phyloP scores from a whole-genome alignment of 2,329 filamentous ascomycete species.

The Scortechinia acanthostroma region DNA sequence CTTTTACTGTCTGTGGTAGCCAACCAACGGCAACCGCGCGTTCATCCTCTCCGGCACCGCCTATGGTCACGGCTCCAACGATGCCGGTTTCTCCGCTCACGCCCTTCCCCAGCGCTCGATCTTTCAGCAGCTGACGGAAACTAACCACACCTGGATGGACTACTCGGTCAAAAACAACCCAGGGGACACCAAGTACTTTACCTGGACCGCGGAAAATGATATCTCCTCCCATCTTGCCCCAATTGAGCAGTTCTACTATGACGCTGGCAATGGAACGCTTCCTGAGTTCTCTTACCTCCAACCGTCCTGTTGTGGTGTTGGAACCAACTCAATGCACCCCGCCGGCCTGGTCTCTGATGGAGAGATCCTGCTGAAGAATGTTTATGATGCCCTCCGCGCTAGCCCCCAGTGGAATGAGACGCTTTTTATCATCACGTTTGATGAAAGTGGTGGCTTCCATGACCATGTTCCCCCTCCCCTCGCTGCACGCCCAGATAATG shows the following conservation, averaged over 20 bases:
- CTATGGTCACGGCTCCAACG: conserved; percentile 17
- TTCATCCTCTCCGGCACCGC: conserved; percentile 18
- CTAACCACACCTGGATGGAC: conserved; percentile 31
- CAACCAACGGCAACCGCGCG: conserved; percentile 31
- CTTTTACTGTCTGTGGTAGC: too few relatives aligned
- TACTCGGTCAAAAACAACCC: conserved; percentile 32
- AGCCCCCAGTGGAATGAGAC: conserved; percentile 23
- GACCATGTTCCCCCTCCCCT: conserved; percentile 23
- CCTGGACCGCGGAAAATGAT: conserved; percentile 29
- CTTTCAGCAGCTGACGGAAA: conserved; percentile 30
- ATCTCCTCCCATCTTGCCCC: conserved; percentile 31
- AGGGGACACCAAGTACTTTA: conserved; percentile 31
- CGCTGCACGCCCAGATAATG: conserved; percentile 19
- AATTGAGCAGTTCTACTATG: conserved; percentile 23
- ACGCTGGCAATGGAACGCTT: conserved; percentile 14
- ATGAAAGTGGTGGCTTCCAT: conserved; percentile 24
- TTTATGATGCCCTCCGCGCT: conserved; percentile 22
- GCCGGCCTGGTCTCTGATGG: conserved; percentile 21
- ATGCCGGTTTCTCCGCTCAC: conserved; percentile 13
- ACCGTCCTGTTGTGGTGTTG: conserved; percentile 26
- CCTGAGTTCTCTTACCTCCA: conserved; percentile 22
- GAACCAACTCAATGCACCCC: conserved; percentile 23
- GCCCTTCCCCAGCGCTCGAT: conserved; percentile 19
- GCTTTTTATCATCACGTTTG: conserved; percentile 20
- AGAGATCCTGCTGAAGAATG: conserved; percentile 22